phyloP scores from a whole-genome alignment of 768 basidiomycete genomes.

The Crassisporium funariophilum region DNA sequence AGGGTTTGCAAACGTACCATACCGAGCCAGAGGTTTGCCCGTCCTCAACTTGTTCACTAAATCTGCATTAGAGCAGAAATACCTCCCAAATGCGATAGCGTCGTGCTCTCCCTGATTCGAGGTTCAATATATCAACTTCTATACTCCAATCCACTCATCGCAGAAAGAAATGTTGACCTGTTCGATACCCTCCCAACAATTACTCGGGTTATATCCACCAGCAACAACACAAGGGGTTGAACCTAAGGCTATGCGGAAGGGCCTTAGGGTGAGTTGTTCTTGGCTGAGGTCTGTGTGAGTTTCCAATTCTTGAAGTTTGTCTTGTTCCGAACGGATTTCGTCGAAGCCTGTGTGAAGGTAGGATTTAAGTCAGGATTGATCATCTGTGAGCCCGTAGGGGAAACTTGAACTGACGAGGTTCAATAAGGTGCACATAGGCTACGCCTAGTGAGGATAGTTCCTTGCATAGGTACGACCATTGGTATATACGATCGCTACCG shows the following conservation, averaged over 20 bases:
- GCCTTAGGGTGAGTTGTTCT: conserved; percentile 15
- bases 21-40: conserved; percentile 10
- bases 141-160: too few relatives aligned
- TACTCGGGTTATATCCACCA: conserved; percentile 20
- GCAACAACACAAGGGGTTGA: conserved; percentile 18
- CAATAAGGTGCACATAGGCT: conserved; percentile 19
- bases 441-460: conserved; percentile 9
- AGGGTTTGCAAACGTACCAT: conserved; percentile 9
- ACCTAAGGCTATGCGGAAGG: conserved; percentile 14
- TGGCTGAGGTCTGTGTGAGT: conserved; percentile 6
- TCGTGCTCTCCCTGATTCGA: conserved; percentile 14
- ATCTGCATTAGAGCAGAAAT: conserved; percentile 18
- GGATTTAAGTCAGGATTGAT: background rate
- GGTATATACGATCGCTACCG: conserved; percentile 12
- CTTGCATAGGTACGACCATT: conserved; percentile 19
- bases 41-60: conserved; percentile 13
- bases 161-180: conserved; percentile 1
- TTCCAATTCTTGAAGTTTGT: conserved; percentile 12
- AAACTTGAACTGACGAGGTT: conserved; percentile 22
- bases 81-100: conserved; percentile 21
- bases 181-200: conserved; percentile 22
- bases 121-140: background rate
- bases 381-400: background rate
- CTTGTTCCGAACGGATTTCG: conserved; percentile 15
- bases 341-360: conserved; percentile 15